A percentile compares a stretch with the other conserved stretches of the same genome.
These are phyloP conservation scores for Mortierella polycephala DNA, from an alignment of 371 early-diverging fungal species.

Conservation along the genomic window DNA sequence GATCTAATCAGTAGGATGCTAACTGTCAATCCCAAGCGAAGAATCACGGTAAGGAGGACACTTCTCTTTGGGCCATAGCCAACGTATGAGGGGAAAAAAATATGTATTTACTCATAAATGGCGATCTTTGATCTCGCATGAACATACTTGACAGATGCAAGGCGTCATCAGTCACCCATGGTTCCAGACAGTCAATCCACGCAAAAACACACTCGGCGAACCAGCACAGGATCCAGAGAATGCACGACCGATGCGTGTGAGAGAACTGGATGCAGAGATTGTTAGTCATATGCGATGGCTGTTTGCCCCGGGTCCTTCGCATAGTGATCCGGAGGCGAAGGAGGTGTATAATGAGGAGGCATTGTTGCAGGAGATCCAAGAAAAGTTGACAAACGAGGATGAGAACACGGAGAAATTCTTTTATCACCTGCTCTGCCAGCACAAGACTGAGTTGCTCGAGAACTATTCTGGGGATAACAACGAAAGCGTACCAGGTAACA, in stretches of 20 bases:
- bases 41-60: slow-evolving; percentile 58
- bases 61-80: too few relatives aligned
- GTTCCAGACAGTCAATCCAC: slow-evolving; percentile 57
- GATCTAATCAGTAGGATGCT: slow-evolving; percentile 70
- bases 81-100: too few relatives aligned
- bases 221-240: slow-evolving; percentile 42
- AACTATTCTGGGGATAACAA: slow-evolving; percentile 41
- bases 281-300: slow-evolving; percentile 51
- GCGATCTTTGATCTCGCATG: neutral
- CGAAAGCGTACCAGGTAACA: slow-evolving; percentile 34
- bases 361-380: slow-evolving; percentile 49
- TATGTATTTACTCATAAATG: neutral
- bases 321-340: slow-evolving; percentile 43
- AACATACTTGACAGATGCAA: slow-evolving; percentile 56
- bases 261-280: slow-evolving; percentile 59
- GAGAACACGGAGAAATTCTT: slow-evolving; percentile 68
- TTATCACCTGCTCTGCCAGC: slow-evolving; percentile 65
- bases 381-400: slow-evolving; percentile 49
- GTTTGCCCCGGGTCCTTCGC: slow-evolving; percentile 55
- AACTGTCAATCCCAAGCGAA: slow-evolving; percentile 61
- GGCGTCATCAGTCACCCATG: slow-evolving; percentile 70
- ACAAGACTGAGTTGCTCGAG: slow-evolving; percentile 65
- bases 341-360: slow-evolving; percentile 59
- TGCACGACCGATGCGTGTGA: slow-evolving; percentile 29
- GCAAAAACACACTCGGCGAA: slow-evolving; percentile 32